These are phyloP conservation scores for Dactylellina haptotyla DNA, from an alignment of 2,329 filamentous ascomycete species.

Conservation along the genomic window DNA sequence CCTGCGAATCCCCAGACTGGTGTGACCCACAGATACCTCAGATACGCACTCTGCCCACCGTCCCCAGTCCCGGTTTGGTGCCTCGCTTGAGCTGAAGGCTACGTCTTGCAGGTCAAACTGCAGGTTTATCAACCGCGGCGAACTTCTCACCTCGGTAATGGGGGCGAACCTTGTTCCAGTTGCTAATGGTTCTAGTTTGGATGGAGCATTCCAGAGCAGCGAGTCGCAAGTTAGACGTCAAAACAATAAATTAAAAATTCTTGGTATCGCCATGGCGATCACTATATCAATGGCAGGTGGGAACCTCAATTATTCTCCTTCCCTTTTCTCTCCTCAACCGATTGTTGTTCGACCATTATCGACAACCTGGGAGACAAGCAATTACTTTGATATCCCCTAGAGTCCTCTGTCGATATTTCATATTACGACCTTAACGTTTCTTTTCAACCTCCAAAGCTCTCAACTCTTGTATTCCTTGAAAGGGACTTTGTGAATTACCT, in stretches of 20 bases:
- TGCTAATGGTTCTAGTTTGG: not conserved
- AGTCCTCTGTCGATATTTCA: conserved; percentile 8
- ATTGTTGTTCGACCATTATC: conserved; percentile 36
- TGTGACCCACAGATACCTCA: conserved; percentile 20
- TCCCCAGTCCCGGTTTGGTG: conserved; percentile 20
- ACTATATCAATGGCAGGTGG: conserved; percentile 51
- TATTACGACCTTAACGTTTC: conserved; percentile 1
- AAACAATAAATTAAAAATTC: conserved; percentile 32
- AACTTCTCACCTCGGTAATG: conserved; percentile 53
- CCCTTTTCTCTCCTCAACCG: conserved; percentile 24
- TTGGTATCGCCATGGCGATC: conserved; percentile 36
- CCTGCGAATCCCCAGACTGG: conserved; percentile 43
- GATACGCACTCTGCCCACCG: conserved; percentile 36
- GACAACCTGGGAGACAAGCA: conserved; percentile 25
- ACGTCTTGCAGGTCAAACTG: conserved; percentile 20
- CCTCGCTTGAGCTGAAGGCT: conserved; percentile 30
- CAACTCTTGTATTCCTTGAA: not conserved
- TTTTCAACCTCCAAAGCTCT: not conserved
- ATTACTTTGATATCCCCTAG: conserved; percentile 27
- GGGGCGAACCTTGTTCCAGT: conserved; percentile 34
- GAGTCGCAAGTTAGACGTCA: conserved; percentile 27
- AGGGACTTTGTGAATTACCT: not conserved
- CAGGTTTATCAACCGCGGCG: conserved; percentile 53
- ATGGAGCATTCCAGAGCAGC: conserved; percentile 23
- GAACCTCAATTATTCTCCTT: conserved; percentile 35